phyloP scores from a whole-genome alignment of 768 basidiomycete species.

The Roridomyces roridus region DNA sequence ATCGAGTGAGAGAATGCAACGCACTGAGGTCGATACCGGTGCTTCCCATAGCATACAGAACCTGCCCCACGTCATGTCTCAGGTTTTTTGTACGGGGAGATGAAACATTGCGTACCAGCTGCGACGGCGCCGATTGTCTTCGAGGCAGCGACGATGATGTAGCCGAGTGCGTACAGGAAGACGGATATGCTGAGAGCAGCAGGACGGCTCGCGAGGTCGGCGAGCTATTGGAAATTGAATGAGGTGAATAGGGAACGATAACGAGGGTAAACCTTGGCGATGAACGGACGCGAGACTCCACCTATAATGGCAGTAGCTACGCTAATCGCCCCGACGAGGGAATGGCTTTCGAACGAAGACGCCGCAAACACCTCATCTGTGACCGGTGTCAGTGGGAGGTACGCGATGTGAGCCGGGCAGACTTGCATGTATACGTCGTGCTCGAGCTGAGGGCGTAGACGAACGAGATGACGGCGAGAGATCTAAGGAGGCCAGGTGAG shows the following conservation, averaged over 20 bases:
- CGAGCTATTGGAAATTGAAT: constrained; percentile 34
- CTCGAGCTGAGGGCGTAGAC: constrained; percentile 9
- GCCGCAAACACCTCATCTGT: constrained; percentile 8
- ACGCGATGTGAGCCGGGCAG: neutral
- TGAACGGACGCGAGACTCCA: constrained; percentile 49
- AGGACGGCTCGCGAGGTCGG: constrained; percentile 56
- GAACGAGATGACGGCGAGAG: constrained; percentile 5
- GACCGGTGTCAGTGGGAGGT: neutral
- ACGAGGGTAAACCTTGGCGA: constrained; percentile 39
- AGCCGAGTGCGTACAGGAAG: constrained; percentile 48
- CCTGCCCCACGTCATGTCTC: neutral
- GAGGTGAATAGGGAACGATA: neutral
- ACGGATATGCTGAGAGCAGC: constrained; percentile 46
- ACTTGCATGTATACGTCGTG: constrained; percentile 7
- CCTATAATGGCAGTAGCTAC: constrained; percentile 34
- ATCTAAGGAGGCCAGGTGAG: neutral
- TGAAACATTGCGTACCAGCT: neutral
- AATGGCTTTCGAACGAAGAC: constrained; percentile 18
- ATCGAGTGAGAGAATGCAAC: neutral
- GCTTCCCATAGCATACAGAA: constrained; percentile 15
- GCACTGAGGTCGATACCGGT: constrained; percentile 16
- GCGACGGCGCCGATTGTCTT: constrained; percentile 19
- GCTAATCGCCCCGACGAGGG: constrained; percentile 9
- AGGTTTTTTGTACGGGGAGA: neutral
- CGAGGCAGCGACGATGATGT: constrained; percentile 20